These are phyloP conservation scores for Metschnikowia noctiluminum DNA, from an alignment of 805 yeast genomes.

Conservation along the genomic window DNA sequence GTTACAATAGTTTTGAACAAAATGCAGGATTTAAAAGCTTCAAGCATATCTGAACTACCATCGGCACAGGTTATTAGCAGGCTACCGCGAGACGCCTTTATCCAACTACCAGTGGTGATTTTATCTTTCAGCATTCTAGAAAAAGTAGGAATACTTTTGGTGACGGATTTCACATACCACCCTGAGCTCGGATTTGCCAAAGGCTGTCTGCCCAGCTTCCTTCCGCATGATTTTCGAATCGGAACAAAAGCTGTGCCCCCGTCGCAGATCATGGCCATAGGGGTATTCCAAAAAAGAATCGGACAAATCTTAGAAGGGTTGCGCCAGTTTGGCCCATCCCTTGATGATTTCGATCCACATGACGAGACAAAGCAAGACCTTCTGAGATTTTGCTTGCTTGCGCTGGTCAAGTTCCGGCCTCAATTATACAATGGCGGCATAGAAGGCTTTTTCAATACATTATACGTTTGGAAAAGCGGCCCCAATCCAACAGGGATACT, in stretches of 20 bases:
- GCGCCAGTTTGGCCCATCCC: background rate
- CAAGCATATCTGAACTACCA: constrained; percentile 1
- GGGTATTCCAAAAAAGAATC: constrained; percentile 1
- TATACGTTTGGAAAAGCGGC: constrained; percentile 1
- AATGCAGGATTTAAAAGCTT: background rate
- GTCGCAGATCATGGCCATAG: constrained; percentile 11
- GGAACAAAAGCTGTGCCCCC: constrained; percentile 2
- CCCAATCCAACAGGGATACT: background rate
- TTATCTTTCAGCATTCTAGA: constrained; percentile 9
- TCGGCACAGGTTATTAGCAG: background rate
- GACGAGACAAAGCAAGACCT: constrained; percentile 1
- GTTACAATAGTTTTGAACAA: background rate
- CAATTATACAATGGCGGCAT: constrained; percentile 5
- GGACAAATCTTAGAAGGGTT: constrained; percentile 7
- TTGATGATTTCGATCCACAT: background rate
- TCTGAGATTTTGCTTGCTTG: constrained; percentile 8
- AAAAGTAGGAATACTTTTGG: constrained; percentile 12
- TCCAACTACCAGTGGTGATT: constrained; percentile 16
- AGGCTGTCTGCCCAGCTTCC: constrained; percentile 2
- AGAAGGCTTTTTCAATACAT: constrained; percentile 12
- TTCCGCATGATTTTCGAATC: constrained; percentile 8
- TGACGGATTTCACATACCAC: constrained; percentile 18
- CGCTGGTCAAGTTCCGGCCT: constrained; percentile 5
- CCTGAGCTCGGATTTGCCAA: constrained; percentile 7
- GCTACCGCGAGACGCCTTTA: background rate